phyloP scores from a whole-genome alignment of 148 eudicot genomes.

The Arctostaphylos glauca region DNA sequence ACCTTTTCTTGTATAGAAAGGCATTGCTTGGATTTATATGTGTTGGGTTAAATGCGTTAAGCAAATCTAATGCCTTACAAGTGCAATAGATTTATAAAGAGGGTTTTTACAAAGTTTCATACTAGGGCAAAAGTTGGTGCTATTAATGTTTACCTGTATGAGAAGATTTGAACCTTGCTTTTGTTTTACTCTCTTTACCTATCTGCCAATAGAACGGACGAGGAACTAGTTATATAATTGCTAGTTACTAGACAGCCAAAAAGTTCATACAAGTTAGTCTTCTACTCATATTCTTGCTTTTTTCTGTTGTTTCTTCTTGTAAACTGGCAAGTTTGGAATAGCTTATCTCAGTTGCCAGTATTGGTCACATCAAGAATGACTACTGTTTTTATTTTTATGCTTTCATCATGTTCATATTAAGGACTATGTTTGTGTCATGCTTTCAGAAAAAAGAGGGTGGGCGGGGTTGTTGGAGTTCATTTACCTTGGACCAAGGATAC shows the following conservation, averaged over 20 bases:
- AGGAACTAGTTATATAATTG: background rate
- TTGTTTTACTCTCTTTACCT: background rate
- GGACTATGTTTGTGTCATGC: constrained; percentile 3
- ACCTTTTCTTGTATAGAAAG: background rate
- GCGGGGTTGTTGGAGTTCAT: constrained; percentile 48
- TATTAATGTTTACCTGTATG: background rate
- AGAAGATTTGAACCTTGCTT: background rate
- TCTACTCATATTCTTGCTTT: background rate
- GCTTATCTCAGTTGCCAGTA: background rate
- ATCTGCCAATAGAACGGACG: background rate
- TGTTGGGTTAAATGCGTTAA: background rate
- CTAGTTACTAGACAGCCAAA: background rate
- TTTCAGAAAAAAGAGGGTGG: constrained; percentile 67
- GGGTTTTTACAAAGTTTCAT: background rate
- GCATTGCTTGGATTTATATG: background rate
- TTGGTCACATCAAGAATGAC: background rate
- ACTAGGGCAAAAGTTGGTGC: background rate
- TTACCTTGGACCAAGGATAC: constrained; percentile 50
- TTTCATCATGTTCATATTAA: background rate
- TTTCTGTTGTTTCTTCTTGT: background rate
- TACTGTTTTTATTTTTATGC: background rate
- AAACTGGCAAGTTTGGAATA: constrained; percentile 7
- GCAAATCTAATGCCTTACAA: background rate
- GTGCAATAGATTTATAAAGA: background rate
- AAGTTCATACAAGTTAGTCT: background rate